Evolutionary conservation across 345 rosid species (phyloP), one percentile per base, ranked within the genome.

Genomic region (Pistacia integerrima): DNA sequence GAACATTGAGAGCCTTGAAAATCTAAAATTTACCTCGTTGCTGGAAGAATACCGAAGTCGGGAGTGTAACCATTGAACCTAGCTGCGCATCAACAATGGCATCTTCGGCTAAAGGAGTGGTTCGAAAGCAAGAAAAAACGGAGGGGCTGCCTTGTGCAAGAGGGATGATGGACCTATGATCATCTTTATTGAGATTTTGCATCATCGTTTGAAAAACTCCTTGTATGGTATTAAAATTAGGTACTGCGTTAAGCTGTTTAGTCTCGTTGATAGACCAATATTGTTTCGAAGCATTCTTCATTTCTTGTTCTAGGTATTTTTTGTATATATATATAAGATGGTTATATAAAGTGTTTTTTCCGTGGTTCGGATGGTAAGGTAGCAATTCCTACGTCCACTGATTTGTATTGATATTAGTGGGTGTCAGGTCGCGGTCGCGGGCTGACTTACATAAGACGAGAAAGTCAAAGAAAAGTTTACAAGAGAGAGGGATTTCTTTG

Each of bases 91-190:
- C 83, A 2, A 81, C 78, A 38, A 89, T 56, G 61, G 96, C 92
- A 11, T 87, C 90, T 55, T 82, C 90, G 0, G 92, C 86, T 0
- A 48, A 64, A 4, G 77, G 75, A 41, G 84, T 20, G 1, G 86
- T 82, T 3, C 77, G 74, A 67, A 87, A 89, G 82, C 83, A 72
- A 0, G 88, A 84, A 49, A 79, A 89, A 4, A 70, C 72, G 14
- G 92, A 85, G n/a, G 12, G 96, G 91, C 88, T 87, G 10, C 96
- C 93, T 36, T 82, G 86, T 66, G 77, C 88, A 0, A 91, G 86
- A 48, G 80, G 79, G 10, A 87, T 77, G 5, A 76, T 73, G 5
- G 73, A 30, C 69, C 89, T 82, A 13, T 17, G 49, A 58, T 86
- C 85, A 33, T 78, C 79, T 41, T 67, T 13, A 75, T 81, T 64